phyloP scores from a whole-genome alignment of 78 protist species.

The Tieghemostelium lacteum region DNA sequence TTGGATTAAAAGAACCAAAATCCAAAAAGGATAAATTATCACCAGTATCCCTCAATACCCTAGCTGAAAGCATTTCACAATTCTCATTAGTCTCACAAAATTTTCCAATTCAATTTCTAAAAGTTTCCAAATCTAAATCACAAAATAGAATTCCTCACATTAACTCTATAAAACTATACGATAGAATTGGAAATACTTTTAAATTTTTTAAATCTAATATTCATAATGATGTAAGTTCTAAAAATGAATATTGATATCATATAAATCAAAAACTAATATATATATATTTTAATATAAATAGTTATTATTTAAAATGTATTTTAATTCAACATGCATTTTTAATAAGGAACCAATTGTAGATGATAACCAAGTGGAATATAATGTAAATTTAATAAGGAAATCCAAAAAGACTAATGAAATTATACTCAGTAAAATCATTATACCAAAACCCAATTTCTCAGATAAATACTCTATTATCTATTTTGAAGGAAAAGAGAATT shows the following conservation, averaged over 20 bases:
- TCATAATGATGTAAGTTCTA: slow-evolving; percentile 17
- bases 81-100: slow-evolving; percentile 9
- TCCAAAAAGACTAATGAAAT: background rate
- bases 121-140: background rate
- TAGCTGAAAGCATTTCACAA: background rate
- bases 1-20: slow-evolving; percentile 1
- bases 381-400: slow-evolving; percentile 5
- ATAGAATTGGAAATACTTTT: slow-evolving; percentile 3
- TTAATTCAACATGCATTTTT: slow-evolving; percentile 31
- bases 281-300: background rate
- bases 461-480: slow-evolving; percentile 10
- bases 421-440: slow-evolving; percentile 6
- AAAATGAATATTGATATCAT: background rate
- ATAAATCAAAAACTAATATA: background rate
- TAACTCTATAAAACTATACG: slow-evolving; percentile 2
- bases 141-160: slow-evolving; percentile 37
- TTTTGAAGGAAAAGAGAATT: slow-evolving; percentile 32
- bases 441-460: slow-evolving; percentile 24
- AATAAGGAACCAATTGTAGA: background rate
- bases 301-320: slow-evolving; percentile 47
- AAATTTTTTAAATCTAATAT: background rate
- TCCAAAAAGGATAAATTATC: background rate
- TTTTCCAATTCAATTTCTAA: slow-evolving; percentile 11
- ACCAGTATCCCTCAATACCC: background rate
- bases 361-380: background rate